These are phyloP conservation scores for Baeospora myosura DNA, from an alignment of 1,284 basidiomycete genomes.

Conservation along the genomic window DNA sequence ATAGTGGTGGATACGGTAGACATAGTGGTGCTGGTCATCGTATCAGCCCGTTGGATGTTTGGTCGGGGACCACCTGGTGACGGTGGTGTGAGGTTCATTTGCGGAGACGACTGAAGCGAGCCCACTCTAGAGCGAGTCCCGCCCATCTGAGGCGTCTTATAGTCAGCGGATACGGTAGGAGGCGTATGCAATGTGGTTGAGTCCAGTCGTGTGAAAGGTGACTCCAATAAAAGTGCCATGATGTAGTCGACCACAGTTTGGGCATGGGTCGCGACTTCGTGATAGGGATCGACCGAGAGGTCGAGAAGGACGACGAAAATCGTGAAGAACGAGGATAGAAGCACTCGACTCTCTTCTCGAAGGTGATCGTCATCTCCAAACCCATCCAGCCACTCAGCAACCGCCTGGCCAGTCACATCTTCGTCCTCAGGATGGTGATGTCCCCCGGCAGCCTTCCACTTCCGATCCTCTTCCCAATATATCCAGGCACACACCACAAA, in stretches of 20 bases:
- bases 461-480: constrained; percentile 83
- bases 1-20: constrained; percentile 59
- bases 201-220: constrained; percentile 73
- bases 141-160: constrained; percentile 22
- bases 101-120: constrained; percentile 43
- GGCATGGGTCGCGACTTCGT: constrained; percentile 86
- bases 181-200: constrained; percentile 53
- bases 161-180: constrained; percentile 35
- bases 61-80: constrained; percentile 36
- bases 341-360: constrained; percentile 75
- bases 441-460: constrained; percentile 38
- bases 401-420: constrained; percentile 61
- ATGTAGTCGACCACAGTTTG: constrained; percentile 92
- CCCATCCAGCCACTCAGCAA: constrained; percentile 70
- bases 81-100: constrained; percentile 25
- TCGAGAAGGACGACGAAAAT: constrained; percentile 89
- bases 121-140: constrained; percentile 41
- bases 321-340: constrained; percentile 87
- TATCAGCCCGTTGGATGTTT: constrained; percentile 49
- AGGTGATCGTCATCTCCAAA: constrained; percentile 60
- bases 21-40: constrained; percentile 51
- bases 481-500: constrained; percentile 93
- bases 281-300: constrained; percentile 87
- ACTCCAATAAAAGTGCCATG: constrained; percentile 82
- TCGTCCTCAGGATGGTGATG: constrained; percentile 37